Evolutionary conservation across 2,329 filamentous ascomycete genomes (phyloP), one percentile per base, ranked within the genome.

Genomic region (Tricladium varicosporioides): DNA sequence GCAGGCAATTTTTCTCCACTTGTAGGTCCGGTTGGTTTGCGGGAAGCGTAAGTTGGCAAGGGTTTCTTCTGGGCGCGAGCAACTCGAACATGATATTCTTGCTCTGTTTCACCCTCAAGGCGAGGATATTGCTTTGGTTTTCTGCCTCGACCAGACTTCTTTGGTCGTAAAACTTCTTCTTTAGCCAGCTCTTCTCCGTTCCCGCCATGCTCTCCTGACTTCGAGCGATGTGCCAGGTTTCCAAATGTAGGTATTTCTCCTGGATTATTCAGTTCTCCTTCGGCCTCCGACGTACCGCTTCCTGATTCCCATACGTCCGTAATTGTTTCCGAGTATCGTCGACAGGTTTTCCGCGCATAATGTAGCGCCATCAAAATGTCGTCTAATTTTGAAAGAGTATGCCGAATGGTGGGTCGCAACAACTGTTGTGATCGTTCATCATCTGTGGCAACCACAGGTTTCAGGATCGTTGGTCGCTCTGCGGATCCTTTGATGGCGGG

Each of bases 361-460:
- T 92, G 90, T 13, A 97, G 77, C 2, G 86, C 82, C 31, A 79
- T 76, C 5, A 96, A 79, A 0, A 93, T 78, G 5, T 76, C 71
- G 64, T 97, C 91, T 1, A 96, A 69, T 36, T 84, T 82, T 1
- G 78, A 73, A 8, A 96, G 76, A 14, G 92, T 80, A 62, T 90
- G 86, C n/a, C 86, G 79, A 10, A 89, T 80, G 0, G 83, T 80
- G 0, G 91, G 90, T 0, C 80, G 79, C 14, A 96, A 75, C 5
- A 95, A 75, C 1, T 73, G 70, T 57, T 80, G 76, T 0, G 90
- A 89, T 48, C 78, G 70, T 1, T 88, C 85, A 63, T 96, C 91
- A 64, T 96, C 87, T 1, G 84, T 80, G 7, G 88, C 80, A 5
- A 90, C 72, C 1, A 80, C 76, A 0, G 88, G 83, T 27, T 58